These are phyloP conservation scores for Jaenimonas drosophilae DNA, from an alignment of 208 protist species.

Conservation along the genomic window DNA sequence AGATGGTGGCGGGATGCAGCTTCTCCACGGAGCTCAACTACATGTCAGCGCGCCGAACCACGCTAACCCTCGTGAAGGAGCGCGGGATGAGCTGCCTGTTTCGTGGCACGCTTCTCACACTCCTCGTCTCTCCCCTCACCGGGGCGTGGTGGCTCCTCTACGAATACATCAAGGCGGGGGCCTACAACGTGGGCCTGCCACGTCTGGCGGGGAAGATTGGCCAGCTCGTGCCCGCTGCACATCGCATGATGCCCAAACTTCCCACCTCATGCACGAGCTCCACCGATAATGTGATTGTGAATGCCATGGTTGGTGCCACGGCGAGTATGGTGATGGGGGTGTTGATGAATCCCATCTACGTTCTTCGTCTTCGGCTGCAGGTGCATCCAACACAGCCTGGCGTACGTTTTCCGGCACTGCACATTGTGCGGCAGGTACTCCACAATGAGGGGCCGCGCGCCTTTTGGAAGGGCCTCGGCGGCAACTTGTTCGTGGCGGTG, in stretches of 20 bases:
- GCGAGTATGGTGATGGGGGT: constrained; percentile 53
- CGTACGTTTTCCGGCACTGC: constrained; percentile 30
- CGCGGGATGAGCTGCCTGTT: constrained; percentile 51
- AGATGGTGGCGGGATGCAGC: constrained; percentile 69
- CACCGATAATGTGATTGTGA: constrained; percentile 67
- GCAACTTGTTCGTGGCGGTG: constrained; percentile 51
- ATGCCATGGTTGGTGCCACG: constrained; percentile 43
- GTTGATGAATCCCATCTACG: constrained; percentile 76
- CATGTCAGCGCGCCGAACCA: constrained; percentile 52
- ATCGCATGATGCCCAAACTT: constrained; percentile 14
- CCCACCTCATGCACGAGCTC: constrained; percentile 37
- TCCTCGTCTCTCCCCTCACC: constrained; percentile 52
- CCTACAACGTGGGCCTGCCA: constrained; percentile 26
- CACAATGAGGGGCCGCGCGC: constrained; percentile 44
- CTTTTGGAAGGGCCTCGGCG: constrained; percentile 56
- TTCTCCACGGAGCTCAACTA: constrained; percentile 61
- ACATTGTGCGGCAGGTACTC: constrained; percentile 34
- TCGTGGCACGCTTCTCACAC: constrained; percentile 62
- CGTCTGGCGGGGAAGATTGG: constrained; percentile 7
- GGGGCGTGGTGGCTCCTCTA: constrained; percentile 81
- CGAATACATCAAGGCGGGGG: constrained; percentile 51
- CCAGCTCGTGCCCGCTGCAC: constrained; percentile 7
- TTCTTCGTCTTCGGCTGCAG: constrained; percentile 66
- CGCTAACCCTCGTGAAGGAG: constrained; percentile 36
- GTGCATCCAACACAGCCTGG: constrained; percentile 18